Base-by-base conservation (phyloP, 345 rosid genomes). In the Brassica nigra region DNA sequence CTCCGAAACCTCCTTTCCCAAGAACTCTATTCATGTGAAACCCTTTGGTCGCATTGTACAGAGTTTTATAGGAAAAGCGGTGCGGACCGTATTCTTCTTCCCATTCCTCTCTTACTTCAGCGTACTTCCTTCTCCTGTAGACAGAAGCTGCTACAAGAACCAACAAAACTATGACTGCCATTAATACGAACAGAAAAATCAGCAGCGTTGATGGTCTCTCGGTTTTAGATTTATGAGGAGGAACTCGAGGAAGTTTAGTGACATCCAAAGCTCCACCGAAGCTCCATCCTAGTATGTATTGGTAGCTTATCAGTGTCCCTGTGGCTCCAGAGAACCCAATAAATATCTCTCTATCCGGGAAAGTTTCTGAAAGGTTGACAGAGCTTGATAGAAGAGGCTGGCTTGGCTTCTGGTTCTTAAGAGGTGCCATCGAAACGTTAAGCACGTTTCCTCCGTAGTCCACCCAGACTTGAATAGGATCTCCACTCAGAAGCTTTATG, bases 251-350 rank as follows among this genome's bases (percentile, higher is more conserved):
- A 63, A 90, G 91, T 30, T 76, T 76, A 44, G 85, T 79, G n/a
- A 84, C 59, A 23, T 78, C 68, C 6, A 92, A 23, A 23, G 27
- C 27, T 68, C 39, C 75, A 55, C 74, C 85, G 71, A 85, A 91
- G 77, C 91, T 90, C 91, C 97, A 91, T 10, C 93, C 91, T 4
- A 88, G 83, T 39, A 90, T 75, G 70, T 86, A 88, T 3, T 90
- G 93, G 67, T 81, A 68, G 36, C 86, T 82, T 34, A 58, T 11
- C 30, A 80, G 10, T 0, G 82, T 36, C 8, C 91, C 87, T 2
- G 91, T 88, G 1, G 93, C 58, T 44, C 92, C 86, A 27, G 92
- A 88, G 87, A 92, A 86, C 12, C 95, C 97, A 8, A 89, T 66
- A 73, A 82, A 86, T 77, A 88, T 81, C 29, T 79, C 70, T 16